Conservation (phyloP, 208 protist genomes). For the Trypanosoma melophagium region DNA sequence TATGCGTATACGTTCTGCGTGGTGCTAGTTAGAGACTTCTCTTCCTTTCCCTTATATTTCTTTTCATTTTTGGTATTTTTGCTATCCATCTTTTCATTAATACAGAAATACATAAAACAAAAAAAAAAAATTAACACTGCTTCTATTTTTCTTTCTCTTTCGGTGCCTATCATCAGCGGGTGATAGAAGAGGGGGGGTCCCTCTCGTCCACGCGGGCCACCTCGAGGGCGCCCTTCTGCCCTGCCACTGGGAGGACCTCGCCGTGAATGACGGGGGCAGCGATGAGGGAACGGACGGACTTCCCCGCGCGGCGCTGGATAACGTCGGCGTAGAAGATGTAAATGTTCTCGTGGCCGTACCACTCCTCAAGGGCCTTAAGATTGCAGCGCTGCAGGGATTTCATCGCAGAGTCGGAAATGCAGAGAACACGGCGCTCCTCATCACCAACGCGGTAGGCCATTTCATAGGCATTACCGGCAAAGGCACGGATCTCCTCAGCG, state of each 20-base stretch:
- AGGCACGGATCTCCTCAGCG: conserved; percentile 52
- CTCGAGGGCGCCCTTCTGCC: conserved; percentile 40
- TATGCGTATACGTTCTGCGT: too few species aligned
- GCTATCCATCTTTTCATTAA: too few species aligned
- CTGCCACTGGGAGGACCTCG: conserved; percentile 28
- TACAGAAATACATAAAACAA: not conserved
- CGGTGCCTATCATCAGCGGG: not conserved
- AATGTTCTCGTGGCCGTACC: conserved; percentile 67
- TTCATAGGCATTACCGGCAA: conserved; percentile 67
- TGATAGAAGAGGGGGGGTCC: not conserved
- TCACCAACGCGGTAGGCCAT: conserved; percentile 23
- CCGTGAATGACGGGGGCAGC: conserved; percentile 54
- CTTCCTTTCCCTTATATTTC: too few species aligned
- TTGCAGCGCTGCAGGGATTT: conserved; percentile 36
- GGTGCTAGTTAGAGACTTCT: too few species aligned
- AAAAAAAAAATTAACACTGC: not conserved
- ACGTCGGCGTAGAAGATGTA: conserved; percentile 60
- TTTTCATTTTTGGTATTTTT: too few species aligned
- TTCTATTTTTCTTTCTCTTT: not conserved
- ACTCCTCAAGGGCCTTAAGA: conserved; percentile 34
- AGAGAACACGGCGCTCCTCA: conserved; percentile 51
- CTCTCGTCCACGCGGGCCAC: conserved; percentile 36
- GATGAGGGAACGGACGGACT: conserved; percentile 51
- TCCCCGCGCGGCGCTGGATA: conserved; percentile 57
- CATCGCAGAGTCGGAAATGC: conserved; percentile 56